These are phyloP conservation scores for Wolfiporia cocos DNA, from an alignment of 1,284 basidiomycete species.

Conservation along the genomic window DNA sequence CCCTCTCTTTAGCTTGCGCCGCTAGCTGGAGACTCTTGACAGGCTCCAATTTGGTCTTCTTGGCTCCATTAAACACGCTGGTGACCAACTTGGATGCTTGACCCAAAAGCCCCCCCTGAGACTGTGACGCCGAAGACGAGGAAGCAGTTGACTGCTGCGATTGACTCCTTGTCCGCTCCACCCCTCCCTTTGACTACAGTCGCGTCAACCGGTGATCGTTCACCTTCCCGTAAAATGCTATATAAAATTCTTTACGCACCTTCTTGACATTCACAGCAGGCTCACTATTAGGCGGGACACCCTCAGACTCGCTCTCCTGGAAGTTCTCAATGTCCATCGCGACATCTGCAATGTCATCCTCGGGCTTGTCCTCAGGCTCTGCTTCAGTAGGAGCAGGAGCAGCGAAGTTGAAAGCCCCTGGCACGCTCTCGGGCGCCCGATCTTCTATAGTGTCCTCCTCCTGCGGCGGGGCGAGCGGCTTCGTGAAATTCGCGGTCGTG, in stretches of 20 bases:
- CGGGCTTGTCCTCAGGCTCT: slow-evolving; percentile 11
- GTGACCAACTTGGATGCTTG: slow-evolving; percentile 62
- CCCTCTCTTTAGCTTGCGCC: slow-evolving; percentile 81
- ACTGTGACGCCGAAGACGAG: slow-evolving; percentile 46
- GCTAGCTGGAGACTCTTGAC: slow-evolving; percentile 83
- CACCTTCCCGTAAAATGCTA: not conserved
- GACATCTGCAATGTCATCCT: slow-evolving; percentile 19
- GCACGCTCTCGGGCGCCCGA: not conserved
- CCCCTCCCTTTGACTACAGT: slow-evolving; percentile 12
- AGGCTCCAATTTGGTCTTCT: slow-evolving; percentile 61
- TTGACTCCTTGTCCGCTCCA: slow-evolving; percentile 27
- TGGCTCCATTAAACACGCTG: slow-evolving; percentile 56
- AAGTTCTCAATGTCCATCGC: slow-evolving; percentile 29
- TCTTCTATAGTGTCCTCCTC: slow-evolving; percentile 9
- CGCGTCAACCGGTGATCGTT: no score
- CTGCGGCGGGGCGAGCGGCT: slow-evolving; percentile 1
- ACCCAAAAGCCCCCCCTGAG: slow-evolving; percentile 54
- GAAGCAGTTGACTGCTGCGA: slow-evolving; percentile 52
- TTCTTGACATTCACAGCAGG: slow-evolving; percentile 36
- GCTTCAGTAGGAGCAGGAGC: slow-evolving; percentile 5
- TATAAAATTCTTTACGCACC: slow-evolving; percentile 28
- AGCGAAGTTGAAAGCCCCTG: slow-evolving; percentile 6
- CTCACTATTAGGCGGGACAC: slow-evolving; percentile 22
- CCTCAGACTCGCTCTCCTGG: slow-evolving; percentile 33
- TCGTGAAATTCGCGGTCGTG: slow-evolving; percentile 16